Percentiles rank a stretch among this genome's conserved stretches.
Evolutionary conservation across 495 filamentous ascomycete species (phyloP).

Genomic region (Choiromyces venosus): DNA sequence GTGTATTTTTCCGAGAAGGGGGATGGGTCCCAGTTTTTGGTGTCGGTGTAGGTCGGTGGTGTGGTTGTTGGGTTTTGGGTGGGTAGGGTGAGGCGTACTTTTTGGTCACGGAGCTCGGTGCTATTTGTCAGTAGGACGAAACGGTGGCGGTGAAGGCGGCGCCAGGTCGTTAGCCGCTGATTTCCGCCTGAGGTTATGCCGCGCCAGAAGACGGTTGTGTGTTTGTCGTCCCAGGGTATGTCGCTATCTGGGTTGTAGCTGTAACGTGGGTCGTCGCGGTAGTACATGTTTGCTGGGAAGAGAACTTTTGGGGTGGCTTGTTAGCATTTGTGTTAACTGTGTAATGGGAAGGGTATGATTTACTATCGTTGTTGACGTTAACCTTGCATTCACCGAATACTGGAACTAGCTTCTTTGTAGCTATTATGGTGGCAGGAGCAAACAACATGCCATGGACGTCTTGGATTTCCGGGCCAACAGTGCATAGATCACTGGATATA

Average conservation of each 20-base stretch:
- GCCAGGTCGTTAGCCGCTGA: conserved; percentile 62
- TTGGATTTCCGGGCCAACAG: conserved; percentile 51
- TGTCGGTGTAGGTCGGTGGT: conserved; percentile 16
- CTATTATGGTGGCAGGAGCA: conserved; percentile 55
- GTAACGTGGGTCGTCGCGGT: conserved; percentile 65
- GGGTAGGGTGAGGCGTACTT: conserved; percentile 17
- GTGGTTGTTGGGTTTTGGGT: conserved; percentile 9
- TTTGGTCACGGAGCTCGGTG: conserved; percentile 50
- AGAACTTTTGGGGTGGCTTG: conserved; percentile 46
- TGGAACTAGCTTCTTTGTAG: conserved; percentile 57
- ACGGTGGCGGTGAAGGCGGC: conserved; percentile 65
- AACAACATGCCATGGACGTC: conserved; percentile 66
- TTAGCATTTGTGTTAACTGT: not conserved
- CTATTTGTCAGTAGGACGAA: conserved; percentile 65
- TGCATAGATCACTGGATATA: conserved; percentile 60
- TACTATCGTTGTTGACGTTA: conserved; percentile 66
- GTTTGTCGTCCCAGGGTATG: conserved; percentile 54
- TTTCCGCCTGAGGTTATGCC: conserved; percentile 64
- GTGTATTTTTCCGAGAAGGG: conserved; percentile 44
- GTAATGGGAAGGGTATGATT: not conserved
- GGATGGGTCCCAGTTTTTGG: conserved; percentile 35
- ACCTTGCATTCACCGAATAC: conserved; percentile 74
- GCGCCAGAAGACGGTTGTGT: conserved; percentile 58
- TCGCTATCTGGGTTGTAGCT: conserved; percentile 52
- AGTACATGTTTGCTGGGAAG: conserved; percentile 72